Evolutionary conservation across 305 asterid species (phyloP).

Genomic region (Fraxinus albicans): DNA sequence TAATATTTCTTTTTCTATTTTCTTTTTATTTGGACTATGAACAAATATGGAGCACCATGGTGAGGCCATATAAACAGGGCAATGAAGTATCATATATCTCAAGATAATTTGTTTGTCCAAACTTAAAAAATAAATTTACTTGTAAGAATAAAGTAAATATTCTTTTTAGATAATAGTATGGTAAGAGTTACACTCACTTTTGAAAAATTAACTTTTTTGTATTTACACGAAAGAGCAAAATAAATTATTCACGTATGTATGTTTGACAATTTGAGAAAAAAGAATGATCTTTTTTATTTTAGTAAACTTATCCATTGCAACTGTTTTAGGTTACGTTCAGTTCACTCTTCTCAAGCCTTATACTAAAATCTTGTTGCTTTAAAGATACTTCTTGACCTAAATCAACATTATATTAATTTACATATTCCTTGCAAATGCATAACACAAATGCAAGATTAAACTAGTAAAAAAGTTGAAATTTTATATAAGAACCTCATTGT

Average conservation of each 20-base stretch:
- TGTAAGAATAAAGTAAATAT: not conserved
- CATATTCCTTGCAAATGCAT: conserved; percentile 14
- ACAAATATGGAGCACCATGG: not conserved
- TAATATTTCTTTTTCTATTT: not conserved
- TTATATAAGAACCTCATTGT: conserved; percentile 27
- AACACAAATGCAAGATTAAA: conserved; percentile 23
- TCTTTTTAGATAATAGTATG: not conserved
- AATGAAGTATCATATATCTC: not conserved
- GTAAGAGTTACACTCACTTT: not conserved
- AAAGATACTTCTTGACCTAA: not conserved
- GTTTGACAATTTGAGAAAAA: not conserved
- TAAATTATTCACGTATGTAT: not conserved
- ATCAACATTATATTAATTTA: not conserved
- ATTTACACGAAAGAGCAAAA: too few relatives aligned
- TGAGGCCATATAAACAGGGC: not conserved
- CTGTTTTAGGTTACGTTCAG: not conserved
- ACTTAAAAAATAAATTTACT: not conserved
- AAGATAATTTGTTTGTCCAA: not conserved
- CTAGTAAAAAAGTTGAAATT: not conserved
- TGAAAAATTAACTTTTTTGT: not conserved
- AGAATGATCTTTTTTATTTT: too few relatives aligned
- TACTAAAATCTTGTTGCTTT: not conserved
- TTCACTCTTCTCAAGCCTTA: not conserved
- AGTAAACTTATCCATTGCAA: not conserved
- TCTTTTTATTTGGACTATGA: not conserved